phyloP scores from a whole-genome alignment of 2,329 filamentous ascomycete genomes.

The Aspergillus sp. region DNA sequence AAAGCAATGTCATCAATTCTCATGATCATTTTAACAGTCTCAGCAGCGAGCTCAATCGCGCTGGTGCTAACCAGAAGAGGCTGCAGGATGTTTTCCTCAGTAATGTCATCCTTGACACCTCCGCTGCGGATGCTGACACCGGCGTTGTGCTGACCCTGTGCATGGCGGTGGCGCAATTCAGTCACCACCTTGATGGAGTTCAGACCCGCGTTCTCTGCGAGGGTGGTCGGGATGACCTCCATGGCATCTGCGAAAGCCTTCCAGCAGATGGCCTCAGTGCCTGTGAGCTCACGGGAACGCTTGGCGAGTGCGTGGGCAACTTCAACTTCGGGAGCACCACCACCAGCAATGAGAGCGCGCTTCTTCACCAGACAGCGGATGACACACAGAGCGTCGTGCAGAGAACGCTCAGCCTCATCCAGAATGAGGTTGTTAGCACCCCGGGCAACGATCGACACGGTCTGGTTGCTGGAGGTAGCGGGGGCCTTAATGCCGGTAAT shows the following conservation, averaged over 20 bases:
- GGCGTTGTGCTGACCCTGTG: constrained; percentile 90
- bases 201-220: constrained; percentile 94
- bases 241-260: constrained; percentile 97
- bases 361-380: constrained; percentile 98
- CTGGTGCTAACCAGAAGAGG: constrained; percentile 95
- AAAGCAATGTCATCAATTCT: constrained; percentile 64
- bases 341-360: constrained; percentile 96
- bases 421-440: constrained; percentile 92
- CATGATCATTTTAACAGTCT: constrained; percentile 95
- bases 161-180: constrained; percentile 88
- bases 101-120: constrained; percentile 94
- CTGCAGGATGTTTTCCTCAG: constrained; percentile 94
- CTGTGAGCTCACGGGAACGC: constrained; percentile 75
- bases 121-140: constrained; percentile 98
- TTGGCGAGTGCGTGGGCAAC: constrained; percentile 82
- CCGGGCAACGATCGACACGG: constrained; percentile 88
- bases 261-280: constrained; percentile 97
- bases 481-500: constrained; percentile 83
- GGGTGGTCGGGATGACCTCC: constrained; percentile 92
- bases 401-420: constrained; percentile 91
- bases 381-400: constrained; percentile 96
- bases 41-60: constrained; percentile 91
- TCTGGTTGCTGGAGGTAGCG: constrained; percentile 58
- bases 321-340: constrained; percentile 94
- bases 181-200: constrained; percentile 99